Conservation (phyloP, 164 flowering plant genomes). For the Liriodendron chinense region DNA sequence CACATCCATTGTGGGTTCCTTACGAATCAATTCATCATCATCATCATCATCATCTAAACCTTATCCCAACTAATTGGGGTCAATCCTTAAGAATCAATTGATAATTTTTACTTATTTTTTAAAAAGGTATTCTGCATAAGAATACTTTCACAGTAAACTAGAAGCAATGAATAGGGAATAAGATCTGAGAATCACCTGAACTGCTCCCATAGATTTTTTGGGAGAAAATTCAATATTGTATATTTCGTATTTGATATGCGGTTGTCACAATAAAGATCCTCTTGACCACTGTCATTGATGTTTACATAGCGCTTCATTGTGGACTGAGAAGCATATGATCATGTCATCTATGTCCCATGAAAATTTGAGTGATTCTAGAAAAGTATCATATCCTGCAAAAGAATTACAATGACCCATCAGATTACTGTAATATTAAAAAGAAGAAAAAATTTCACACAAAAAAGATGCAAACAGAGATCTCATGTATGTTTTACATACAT, state of each 20-base stretch:
- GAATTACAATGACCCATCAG: too few relatives aligned
- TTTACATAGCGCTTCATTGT: conserved; percentile 85
- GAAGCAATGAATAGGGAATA: background rate
- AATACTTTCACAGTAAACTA: background rate
- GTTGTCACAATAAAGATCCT: conserved; percentile 71
- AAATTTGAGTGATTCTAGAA: background rate
- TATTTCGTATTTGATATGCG: conserved; percentile 90
- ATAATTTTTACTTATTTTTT: too few relatives aligned
- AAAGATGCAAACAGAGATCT: too few relatives aligned
- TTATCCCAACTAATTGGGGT: too few relatives aligned
- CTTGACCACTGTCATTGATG: conserved; percentile 69
- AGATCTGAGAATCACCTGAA: conserved; percentile 65
- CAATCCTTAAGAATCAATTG: too few relatives aligned
- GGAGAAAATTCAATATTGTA: conserved; percentile 83
- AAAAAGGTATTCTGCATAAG: background rate
- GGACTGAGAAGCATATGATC: conserved; percentile 17
- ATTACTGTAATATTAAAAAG: too few relatives aligned
- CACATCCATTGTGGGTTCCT: too few relatives aligned
- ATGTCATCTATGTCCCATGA: background rate
- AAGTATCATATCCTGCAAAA: background rate
- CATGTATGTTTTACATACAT: too few relatives aligned
- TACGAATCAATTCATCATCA: too few relatives aligned
- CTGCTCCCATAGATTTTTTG: conserved; percentile 95
- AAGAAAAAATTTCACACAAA: too few relatives aligned
- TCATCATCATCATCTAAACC: too few relatives aligned